Evolutionary conservation across 768 basidiomycete genomes (phyloP), one percentile per base, ranked within the genome.

Genomic region (Leccinum disarticulatum): DNA sequence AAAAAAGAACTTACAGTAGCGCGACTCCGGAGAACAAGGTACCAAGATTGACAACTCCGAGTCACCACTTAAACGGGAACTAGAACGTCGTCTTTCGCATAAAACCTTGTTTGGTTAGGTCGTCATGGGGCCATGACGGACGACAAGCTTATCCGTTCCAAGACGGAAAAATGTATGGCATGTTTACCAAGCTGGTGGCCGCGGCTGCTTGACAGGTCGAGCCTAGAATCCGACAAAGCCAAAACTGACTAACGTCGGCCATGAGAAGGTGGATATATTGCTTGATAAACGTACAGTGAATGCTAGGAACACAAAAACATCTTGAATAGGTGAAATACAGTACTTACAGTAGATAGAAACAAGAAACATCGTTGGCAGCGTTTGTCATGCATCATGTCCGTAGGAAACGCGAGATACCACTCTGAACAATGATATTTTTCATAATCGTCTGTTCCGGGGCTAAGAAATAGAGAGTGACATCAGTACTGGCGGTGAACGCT

Each of bases 121-220:
- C 17, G 96, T 98, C 68, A 98, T 98, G 96, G 96, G 96, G n/a
- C n/a, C 10, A 98, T 98, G 97, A 97, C 96, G 0, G 98, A 98
- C 69, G 91, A 98, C 66, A 96, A 98, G 66, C 80, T 98, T 31
- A 81, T 99, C 25, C 86, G 97, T n/a, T n/a, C n/a, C 54, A 98
- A 99, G 75, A 84, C 95, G 46, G 95, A 97, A 67, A 98, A 98
- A 77, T 95, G 93, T 98, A 95, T 76, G 91, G 92, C 79, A 98
- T 89, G 79, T 99, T 96, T 70, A 95, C 93, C 41, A 98, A 98
- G 76, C 80, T 99, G 46, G 80, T 3, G 6, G 93, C 91, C 5
- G 88, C 85, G 6, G 8, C 75, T 95, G 36, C 93, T 92, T 1
- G 89, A 93, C 69, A 81, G 83, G 62, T 88, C 89, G 4, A 68